Base-by-base conservation (phyloP, 177 flowering plant genomes). In the Telopea speciosissima region DNA sequence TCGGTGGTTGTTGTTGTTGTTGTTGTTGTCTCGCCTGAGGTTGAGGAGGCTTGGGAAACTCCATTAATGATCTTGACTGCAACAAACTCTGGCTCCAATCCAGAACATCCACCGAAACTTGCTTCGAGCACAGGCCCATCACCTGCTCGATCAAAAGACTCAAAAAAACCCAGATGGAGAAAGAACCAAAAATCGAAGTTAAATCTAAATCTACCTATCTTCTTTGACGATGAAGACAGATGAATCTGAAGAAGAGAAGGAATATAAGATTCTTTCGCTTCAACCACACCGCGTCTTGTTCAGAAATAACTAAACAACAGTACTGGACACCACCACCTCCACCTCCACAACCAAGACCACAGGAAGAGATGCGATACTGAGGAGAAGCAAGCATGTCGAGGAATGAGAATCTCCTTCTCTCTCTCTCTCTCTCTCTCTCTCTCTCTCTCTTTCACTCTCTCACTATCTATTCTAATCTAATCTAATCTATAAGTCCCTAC, bases 101-200 rank as follows among this genome's bases (percentile, higher is more conserved):
- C 8, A 82, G 59, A 6, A 79, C 71, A 33, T 83, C 84, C 6
- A 67, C 66, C 0, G 87, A 77, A 52, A 85, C 88, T 75, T 83
- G 83, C 65, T 90, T 86, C 3, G 83, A 75, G 71, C 86, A 83
- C 81, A 88, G 80, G 16, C 86, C 96, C 96, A 90, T 90, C 11
- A 49, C 4, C 12, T 19, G 16, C 24, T 36, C 40, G 40, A 36
- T 36, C 40, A 8, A 36, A 36, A 28, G 54, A 10, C 4, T 19
- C n/a, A n/a, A n/a, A 7, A 68, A 62, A 17, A 49, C 54, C 17
- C 52, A 65, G 25, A 69, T n/a, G 45, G 28, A 24, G 24, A 9
- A 26, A 13, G 9, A 31, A 56, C 23, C 21, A 65, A 17, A 17
- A 54, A 16, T 49, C 17, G 5, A 12, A 49, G 17, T 0, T 24